Percentiles rank a stretch among this genome's conserved stretches.
Conservation (phyloP, 768 basidiomycete genomes). For the Collybiopsis luxurians region DNA sequence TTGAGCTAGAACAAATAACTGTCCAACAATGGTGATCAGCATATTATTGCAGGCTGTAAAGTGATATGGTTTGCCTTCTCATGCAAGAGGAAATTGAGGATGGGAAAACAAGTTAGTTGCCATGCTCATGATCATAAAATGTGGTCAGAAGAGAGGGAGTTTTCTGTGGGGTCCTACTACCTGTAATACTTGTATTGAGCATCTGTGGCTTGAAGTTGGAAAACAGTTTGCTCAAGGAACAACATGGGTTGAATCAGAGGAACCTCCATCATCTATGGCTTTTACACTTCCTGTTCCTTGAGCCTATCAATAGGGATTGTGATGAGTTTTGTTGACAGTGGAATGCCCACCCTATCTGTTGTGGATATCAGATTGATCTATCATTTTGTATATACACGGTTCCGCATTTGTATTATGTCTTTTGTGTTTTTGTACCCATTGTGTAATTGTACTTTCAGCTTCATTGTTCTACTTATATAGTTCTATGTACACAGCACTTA, state of each 20-base stretch:
- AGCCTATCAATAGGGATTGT: too few species aligned
- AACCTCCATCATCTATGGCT: background rate
- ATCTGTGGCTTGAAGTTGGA: background rate
- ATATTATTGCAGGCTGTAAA: constrained; percentile 12
- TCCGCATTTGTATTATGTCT: too few species aligned
- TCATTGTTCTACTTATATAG: too few species aligned
- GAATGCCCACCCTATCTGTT: too few species aligned
- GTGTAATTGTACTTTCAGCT: too few species aligned
- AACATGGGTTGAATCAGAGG: background rate
- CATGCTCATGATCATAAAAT: background rate
- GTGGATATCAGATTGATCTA: too few species aligned
- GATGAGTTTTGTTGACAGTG: too few species aligned
- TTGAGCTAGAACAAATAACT: constrained; percentile 16
- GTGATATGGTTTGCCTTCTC: constrained; percentile 16
- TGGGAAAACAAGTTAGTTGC: background rate
- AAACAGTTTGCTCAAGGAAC: background rate
- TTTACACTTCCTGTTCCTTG: background rate
- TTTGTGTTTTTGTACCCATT: too few species aligned
- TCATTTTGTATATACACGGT: too few species aligned
- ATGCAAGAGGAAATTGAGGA: constrained; percentile 21
- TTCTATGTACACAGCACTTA: too few species aligned
- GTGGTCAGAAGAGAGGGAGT: background rate
- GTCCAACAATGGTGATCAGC: constrained; percentile 9
- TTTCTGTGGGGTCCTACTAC: background rate
- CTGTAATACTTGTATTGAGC: background rate